Conservation (phyloP, 1,284 basidiomycete genomes). For the Sporisorium exsertum region DNA sequence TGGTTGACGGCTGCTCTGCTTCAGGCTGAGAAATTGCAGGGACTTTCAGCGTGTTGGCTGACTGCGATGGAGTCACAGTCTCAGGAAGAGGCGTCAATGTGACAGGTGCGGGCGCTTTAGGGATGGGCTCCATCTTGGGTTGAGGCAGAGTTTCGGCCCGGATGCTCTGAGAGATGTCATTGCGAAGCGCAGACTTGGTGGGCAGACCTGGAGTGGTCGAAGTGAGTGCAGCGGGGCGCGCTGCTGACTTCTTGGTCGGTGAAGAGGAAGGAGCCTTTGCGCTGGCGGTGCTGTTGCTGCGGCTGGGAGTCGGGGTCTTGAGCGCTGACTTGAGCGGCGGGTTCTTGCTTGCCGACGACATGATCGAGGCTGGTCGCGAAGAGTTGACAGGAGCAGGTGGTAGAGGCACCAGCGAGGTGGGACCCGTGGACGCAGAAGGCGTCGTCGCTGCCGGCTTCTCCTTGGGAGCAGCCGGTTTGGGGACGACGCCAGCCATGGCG, state of each 20-base stretch:
- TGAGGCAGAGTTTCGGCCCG: slow-evolving; percentile 34
- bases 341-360: slow-evolving; percentile 48
- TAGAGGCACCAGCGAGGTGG: slow-evolving; percentile 8
- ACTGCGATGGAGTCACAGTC: slow-evolving; percentile 9
- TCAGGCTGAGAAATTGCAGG: slow-evolving; percentile 6
- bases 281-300: slow-evolving; percentile 40
- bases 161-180: slow-evolving; percentile 47
- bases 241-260: slow-evolving; percentile 36
- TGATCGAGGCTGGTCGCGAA: slow-evolving; percentile 42
- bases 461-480: slow-evolving; percentile 37
- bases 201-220: slow-evolving; percentile 9
- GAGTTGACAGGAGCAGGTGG: slow-evolving; percentile 13
- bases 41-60: slow-evolving; percentile 1
- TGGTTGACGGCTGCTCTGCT: background rate
- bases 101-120: slow-evolving; percentile 49
- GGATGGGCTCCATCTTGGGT: slow-evolving; percentile 52
- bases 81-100: slow-evolving; percentile 40
- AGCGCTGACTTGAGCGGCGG: slow-evolving; percentile 62
- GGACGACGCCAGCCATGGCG: slow-evolving; percentile 56
- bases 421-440: background rate
- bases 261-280: slow-evolving; percentile 23
- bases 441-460: slow-evolving; percentile 17
- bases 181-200: slow-evolving; percentile 37
- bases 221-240: slow-evolving; percentile 1
- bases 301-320: slow-evolving; percentile 49